Percentiles rank a stretch among this genome's conserved stretches.
Evolutionary conservation across 768 basidiomycete genomes (phyloP).

Genomic region (Xerocomus spinulosus): DNA sequence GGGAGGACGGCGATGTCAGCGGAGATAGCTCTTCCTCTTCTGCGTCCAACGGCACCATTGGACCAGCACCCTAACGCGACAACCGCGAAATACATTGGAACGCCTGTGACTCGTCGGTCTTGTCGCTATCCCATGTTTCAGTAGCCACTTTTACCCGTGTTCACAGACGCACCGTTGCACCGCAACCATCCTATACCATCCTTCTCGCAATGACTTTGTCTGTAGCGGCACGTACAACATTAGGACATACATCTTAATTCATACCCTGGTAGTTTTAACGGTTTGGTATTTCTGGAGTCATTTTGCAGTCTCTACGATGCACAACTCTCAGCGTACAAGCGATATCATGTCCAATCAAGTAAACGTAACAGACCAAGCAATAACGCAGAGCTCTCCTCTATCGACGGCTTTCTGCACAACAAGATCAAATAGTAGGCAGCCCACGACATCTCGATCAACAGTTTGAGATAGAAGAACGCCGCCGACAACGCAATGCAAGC

Average conservation of each 20-base stretch:
- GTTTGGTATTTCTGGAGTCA: no score
- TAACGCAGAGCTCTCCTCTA: conserved; percentile 20
- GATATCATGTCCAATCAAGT: conserved; percentile 28
- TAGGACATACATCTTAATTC: background rate
- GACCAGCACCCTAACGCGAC: background rate
- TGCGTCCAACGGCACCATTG: background rate
- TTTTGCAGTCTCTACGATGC: no score
- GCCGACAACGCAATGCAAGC: conserved; percentile 23
- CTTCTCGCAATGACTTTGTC: background rate
- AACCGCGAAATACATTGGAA: no score
- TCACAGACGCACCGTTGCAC: background rate
- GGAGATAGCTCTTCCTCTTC: conserved; percentile 1
- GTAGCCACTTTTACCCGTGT: background rate
- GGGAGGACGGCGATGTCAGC: background rate
- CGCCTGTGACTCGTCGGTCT: no score
- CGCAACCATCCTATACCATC: background rate
- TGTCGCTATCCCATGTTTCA: background rate
- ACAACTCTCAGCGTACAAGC: no score
- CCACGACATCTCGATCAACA: conserved; percentile 26
- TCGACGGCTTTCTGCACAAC: conserved; percentile 26
- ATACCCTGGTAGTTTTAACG: background rate
- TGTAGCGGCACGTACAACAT: background rate
- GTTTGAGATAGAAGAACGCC: conserved; percentile 25
- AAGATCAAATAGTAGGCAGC: conserved; percentile 24
- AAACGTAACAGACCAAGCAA: conserved; percentile 24